phyloP scores from a whole-genome alignment of 768 basidiomycete species.

The Auricularia sp. region DNA sequence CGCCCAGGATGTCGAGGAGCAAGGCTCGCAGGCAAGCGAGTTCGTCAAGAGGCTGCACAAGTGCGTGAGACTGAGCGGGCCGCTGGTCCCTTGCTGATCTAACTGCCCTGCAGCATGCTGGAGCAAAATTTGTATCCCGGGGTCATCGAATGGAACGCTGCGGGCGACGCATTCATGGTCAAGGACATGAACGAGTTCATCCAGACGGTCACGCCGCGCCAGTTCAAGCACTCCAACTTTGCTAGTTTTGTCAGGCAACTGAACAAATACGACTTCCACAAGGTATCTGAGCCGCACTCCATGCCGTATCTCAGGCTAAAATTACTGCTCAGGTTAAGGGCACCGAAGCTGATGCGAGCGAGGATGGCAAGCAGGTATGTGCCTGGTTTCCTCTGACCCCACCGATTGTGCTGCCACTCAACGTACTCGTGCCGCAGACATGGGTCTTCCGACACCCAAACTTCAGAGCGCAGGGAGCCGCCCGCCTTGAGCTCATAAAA shows the following conservation, averaged over 20 bases:
- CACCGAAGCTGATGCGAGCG: background rate
- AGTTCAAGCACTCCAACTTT: conserved; percentile 60
- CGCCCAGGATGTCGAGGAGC: background rate
- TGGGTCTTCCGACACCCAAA: conserved; percentile 29
- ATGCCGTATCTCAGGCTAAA: background rate
- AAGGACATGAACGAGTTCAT: conserved; percentile 27
- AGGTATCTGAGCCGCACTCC: conserved; percentile 32
- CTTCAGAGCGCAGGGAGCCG: conserved; percentile 46
- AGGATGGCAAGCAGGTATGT: background rate
- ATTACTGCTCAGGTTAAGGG: background rate
- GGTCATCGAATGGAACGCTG: conserved; percentile 19
- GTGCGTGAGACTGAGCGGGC: conserved; percentile 9
- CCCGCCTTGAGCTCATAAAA: conserved; percentile 48
- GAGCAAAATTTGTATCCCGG: conserved; percentile 16
- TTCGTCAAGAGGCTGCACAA: conserved; percentile 25
- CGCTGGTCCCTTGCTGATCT: background rate
- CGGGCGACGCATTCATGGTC: conserved; percentile 21
- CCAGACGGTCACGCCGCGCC: conserved; percentile 18
- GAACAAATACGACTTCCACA: conserved; percentile 96
- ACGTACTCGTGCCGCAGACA: background rate
- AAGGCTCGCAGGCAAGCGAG: conserved; percentile 12
- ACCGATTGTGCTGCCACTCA: background rate
- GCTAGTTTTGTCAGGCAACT: conserved; percentile 86
- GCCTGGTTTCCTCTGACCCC: background rate
- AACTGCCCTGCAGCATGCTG: conserved; percentile 17